A percentile compares a stretch with the other conserved stretches of the same genome.
Evolutionary conservation across 2,329 filamentous ascomycete species (phyloP).

Genomic region (Neofusicoccum sp.): DNA sequence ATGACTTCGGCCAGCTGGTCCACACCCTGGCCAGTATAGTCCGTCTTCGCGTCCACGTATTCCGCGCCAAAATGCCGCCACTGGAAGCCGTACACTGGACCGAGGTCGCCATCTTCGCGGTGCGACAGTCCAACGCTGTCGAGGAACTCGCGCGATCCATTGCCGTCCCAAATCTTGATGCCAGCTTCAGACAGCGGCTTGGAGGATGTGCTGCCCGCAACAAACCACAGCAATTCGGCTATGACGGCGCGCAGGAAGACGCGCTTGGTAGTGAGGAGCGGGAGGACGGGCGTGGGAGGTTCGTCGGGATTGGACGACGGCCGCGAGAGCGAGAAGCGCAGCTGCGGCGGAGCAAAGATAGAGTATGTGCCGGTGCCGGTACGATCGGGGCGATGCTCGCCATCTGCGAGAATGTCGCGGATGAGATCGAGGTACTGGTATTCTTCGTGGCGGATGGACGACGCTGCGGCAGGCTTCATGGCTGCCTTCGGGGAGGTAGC

Average conservation of each 20-base stretch:
- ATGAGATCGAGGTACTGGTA: slow-evolving; percentile 92
- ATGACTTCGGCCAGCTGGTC: slow-evolving; percentile 94
- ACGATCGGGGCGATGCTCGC: slow-evolving; percentile 87
- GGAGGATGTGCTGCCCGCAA: slow-evolving; percentile 81
- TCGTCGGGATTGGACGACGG: slow-evolving; percentile 44
- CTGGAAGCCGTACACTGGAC: slow-evolving; percentile 97
- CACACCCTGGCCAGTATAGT: slow-evolving; percentile 87
- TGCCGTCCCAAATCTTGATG: slow-evolving; percentile 98
- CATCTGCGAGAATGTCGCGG: slow-evolving; percentile 75
- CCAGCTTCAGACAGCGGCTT: slow-evolving; percentile 74
- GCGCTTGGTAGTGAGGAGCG: slow-evolving; percentile 94
- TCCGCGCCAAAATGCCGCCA: slow-evolving; percentile 97
- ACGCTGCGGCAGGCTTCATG: not conserved
- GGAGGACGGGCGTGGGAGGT: slow-evolving; percentile 66
- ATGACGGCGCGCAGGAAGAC: slow-evolving; percentile 91
- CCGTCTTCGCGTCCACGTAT: slow-evolving; percentile 75
- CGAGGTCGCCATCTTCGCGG: slow-evolving; percentile 84
- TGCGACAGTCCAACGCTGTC: slow-evolving; percentile 81
- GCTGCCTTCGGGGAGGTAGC: slow-evolving; percentile 23
- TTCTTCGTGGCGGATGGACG: slow-evolving; percentile 69
- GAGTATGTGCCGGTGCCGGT: slow-evolving; percentile 93
- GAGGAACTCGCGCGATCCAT: slow-evolving; percentile 87
- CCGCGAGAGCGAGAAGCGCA: slow-evolving; percentile 82
- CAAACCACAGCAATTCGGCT: slow-evolving; percentile 94
- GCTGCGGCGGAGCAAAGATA: slow-evolving; percentile 81